phyloP scores from a whole-genome alignment of 768 basidiomycete species.

The Suillus alpinus region DNA sequence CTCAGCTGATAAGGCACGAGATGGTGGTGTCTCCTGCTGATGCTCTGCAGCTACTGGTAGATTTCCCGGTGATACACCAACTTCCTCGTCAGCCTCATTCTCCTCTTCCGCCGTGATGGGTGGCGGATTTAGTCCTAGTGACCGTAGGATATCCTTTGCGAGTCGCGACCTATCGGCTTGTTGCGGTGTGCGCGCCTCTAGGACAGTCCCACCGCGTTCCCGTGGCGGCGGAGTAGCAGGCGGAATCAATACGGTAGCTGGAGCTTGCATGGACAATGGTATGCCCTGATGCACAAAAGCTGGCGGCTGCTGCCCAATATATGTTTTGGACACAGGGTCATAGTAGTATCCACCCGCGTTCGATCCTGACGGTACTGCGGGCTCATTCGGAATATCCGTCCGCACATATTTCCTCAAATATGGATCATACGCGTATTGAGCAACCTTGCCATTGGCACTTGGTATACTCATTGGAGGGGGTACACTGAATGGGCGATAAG shows the following conservation, averaged over 20 bases:
- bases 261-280: not conserved
- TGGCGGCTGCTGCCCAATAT: conserved; percentile 7
- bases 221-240: conserved; percentile 11
- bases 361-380: not conserved
- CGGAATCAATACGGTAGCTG: not conserved
- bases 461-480: not conserved
- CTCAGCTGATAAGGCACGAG: not conserved
- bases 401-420: not conserved
- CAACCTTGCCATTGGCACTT: not conserved
- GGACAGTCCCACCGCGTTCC: not conserved
- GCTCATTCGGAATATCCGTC: no score
- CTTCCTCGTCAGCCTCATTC: not conserved
- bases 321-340: not conserved
- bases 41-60: not conserved
- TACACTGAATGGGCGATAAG: not conserved
- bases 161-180: conserved; percentile 50
- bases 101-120: conserved; percentile 3
- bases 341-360: not conserved
- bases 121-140: conserved; percentile 34
- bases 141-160: conserved; percentile 55
- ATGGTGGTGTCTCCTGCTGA: not conserved
- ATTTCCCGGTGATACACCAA: not conserved
- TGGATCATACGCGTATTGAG: not conserved
- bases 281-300: conserved; percentile 6
- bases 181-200: conserved; percentile 25